Percentiles rank a stretch among this genome's conserved stretches.
phyloP scores from a whole-genome alignment of 495 filamentous ascomycete genomes.

The Aspergillus cristatus region DNA sequence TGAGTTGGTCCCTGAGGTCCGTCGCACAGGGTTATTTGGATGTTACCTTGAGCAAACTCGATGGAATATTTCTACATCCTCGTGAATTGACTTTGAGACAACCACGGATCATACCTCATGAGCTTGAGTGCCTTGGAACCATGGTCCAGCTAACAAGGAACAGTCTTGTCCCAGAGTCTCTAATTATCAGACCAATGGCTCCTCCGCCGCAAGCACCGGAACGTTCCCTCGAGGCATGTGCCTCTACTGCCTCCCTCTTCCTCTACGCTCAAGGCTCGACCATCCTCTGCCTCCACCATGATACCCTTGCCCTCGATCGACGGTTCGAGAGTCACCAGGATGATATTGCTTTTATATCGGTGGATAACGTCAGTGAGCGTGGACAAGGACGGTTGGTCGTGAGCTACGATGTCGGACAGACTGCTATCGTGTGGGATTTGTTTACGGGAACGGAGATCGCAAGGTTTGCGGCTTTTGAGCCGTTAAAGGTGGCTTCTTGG shows the following conservation, averaged over 20 bases:
- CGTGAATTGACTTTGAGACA: too few relatives aligned
- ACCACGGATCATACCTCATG: too few relatives aligned
- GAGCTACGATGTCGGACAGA: slow-evolving; percentile 86
- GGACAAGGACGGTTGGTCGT: slow-evolving; percentile 80
- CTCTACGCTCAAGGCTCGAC: slow-evolving; percentile 73
- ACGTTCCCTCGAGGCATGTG: slow-evolving; percentile 69
- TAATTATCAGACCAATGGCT: slow-evolving; percentile 24
- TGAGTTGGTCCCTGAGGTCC: too few relatives aligned
- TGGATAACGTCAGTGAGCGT: slow-evolving; percentile 86
- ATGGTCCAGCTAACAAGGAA: slow-evolving; percentile 28
- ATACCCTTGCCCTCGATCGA: slow-evolving; percentile 82
- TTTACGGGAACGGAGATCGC: slow-evolving; percentile 86
- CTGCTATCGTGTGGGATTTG: slow-evolving; percentile 94
- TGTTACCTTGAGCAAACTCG: too few relatives aligned
- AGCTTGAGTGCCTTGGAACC: too few relatives aligned
- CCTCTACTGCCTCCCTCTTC: slow-evolving; percentile 78
- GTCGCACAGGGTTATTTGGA: too few relatives aligned
- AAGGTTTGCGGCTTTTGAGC: slow-evolving; percentile 82
- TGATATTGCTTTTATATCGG: slow-evolving; percentile 70
- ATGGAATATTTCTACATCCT: too few relatives aligned
- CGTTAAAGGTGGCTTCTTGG: slow-evolving; percentile 78
- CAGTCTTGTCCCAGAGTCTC: slow-evolving; percentile 17
- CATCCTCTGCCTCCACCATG: slow-evolving; percentile 79
- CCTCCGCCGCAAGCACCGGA: slow-evolving; percentile 42
- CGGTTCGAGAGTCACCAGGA: slow-evolving; percentile 79